Evolutionary conservation across 805 yeast species (phyloP), one percentile per base, ranked within the genome.

Genomic region (Danielozyma ontarioensis): DNA sequence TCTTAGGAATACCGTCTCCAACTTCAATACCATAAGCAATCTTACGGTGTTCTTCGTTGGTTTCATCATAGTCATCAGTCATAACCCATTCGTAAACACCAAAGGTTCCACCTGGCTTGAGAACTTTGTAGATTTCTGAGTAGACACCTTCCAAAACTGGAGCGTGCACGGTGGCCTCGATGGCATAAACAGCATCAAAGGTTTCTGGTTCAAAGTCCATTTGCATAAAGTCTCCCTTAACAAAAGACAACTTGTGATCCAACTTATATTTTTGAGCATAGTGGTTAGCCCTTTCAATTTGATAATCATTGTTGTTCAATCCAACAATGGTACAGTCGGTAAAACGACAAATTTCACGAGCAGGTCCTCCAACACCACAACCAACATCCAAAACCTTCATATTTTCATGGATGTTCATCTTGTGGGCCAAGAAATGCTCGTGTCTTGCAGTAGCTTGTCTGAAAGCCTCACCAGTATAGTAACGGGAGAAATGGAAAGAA

Each of bases 61-160:
- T 64, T 65, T 84, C 95, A 58, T 93, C 97, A 59, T 87, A 93
- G 31, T 68, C 72, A 52, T 88, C 95, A 41, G 97, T 93, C 95
- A 93, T 84, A 44, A 93, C 97, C 98, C 98, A 93, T 68, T 93
- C 98, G 69, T 93, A 93, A 33, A 93, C 97, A 59, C 97, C 98
- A 47, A 93, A 93, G 31, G 72, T 78, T 62, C 98, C 98, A 56
- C 97, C 97, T 50, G 98, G 97, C 68, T 93, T 93, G 62, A 90
- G 75, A 13, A 87, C 96, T 58, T 86, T 86, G 78, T 78, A 93
- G 55, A 90, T 90, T 70, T 90, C 95, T 37, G 84, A 71, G 64
- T 90, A 90, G 33, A 93, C 97, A 57, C 97, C 97, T 64, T 88
- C 96, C 53, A 93, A 76, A 26, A 78, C 82, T 39, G 98, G 98